Conservation (phyloP, 768 basidiomycete genomes). For the Coprinopsis strossmayeri region DNA sequence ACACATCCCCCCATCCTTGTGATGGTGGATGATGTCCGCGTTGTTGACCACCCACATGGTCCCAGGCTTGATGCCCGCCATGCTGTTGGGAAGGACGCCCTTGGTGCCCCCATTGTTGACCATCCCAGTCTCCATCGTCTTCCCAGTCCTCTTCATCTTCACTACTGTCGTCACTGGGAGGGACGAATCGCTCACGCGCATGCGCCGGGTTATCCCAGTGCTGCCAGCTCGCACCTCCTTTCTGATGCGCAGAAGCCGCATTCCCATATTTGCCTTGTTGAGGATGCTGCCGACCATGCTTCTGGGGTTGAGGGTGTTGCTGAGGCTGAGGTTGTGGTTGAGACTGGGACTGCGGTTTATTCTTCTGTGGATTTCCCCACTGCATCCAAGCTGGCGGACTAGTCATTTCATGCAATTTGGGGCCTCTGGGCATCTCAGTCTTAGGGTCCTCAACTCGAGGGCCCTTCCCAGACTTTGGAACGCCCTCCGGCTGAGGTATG, state of each 20-base stretch:
- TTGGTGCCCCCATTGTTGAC: conserved; percentile 1
- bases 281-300: conserved; percentile 12
- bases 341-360: neutral
- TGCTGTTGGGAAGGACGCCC: neutral
- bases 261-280: too few species aligned
- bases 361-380: conserved; percentile 4
- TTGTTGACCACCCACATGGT: neutral
- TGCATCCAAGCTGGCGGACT: conserved; percentile 7
- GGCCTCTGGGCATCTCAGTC: neutral
- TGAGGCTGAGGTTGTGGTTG: neutral
- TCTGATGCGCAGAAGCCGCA: conserved; percentile 4
- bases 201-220: conserved; percentile 20
- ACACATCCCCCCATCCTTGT: neutral
- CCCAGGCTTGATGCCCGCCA: conserved; percentile 10
- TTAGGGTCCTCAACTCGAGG: neutral
- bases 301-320: neutral
- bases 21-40: neutral
- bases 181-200: neutral
- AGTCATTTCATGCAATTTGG: neutral
- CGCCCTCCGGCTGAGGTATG: neutral
- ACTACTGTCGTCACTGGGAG: conserved; percentile 12
- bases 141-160: conserved; percentile 13
- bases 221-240: conserved; percentile 24
- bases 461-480: too few species aligned
- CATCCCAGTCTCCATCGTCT: conserved; percentile 7